Base-by-base conservation (phyloP, 345 rosid genomes). In the Rhodamnia argentea region DNA sequence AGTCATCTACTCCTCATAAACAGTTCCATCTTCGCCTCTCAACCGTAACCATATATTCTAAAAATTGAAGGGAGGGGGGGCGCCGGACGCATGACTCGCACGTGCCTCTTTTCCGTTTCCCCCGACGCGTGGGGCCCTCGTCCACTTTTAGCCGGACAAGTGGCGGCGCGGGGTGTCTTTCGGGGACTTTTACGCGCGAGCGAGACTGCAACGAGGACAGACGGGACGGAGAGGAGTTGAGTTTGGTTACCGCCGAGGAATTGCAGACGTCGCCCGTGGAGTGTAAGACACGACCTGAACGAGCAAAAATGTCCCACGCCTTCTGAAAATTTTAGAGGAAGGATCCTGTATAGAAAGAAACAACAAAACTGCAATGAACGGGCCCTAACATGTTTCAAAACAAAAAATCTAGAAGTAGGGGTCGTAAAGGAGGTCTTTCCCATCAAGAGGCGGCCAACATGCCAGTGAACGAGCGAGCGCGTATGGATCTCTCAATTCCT, bases 141-240 rank as follows among this genome's bases (percentile, higher is more conserved):
- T 47, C 3, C 32, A 37, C 56, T 88, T 18, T 22, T 44, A 85
- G 11, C 89, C 93, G 88, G 14, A 86, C 95, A 89, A 91, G 87
- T 88, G 89, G 84, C 54, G 7, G 23, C 10, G n/a, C n/a, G n/a
- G 37, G 0, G 47, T 23, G 82, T 24, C 83, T 84, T 86, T 86
- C 27, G 1, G 29, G 26, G 83, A n/a, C 20, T 44, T 82, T 10
- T 6, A 3, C 44, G 27, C n/a, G 24, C 5, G 64, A 22, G 59
- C 5, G 13, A 2, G 37, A 18, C 7, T 1, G 55, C 20, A 53
- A 53, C 5, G 78, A 9, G 14, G 24, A 37, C 47, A 6, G 78
- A 64, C 44, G 23, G 42, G 22, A 11, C 52, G 14, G 52, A 51
- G 44, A 42, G 7, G 1, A 2, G 47, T 32, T 37, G 40, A 37